phyloP scores from a whole-genome alignment of 352 stramenopile genomes.

The Pythium insidiosum region DNA sequence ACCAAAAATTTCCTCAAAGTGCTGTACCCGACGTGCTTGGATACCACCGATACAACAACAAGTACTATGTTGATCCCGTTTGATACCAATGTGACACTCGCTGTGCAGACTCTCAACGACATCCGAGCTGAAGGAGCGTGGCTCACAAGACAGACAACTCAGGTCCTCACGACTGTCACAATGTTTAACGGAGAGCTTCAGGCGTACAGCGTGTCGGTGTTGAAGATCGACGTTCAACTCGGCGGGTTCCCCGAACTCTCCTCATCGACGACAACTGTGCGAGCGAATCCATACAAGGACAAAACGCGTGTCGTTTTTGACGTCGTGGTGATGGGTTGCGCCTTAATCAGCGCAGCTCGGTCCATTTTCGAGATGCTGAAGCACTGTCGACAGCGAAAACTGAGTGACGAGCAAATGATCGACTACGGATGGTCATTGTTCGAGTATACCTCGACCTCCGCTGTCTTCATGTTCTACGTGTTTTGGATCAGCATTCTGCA shows the following conservation, averaged over 20 bases:
- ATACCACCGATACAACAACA: constrained; percentile 4
- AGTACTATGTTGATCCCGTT: constrained; percentile 19
- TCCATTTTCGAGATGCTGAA: too few species aligned
- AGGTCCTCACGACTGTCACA: constrained; percentile 22
- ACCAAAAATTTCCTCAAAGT: constrained; percentile 9
- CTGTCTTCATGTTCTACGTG: constrained; percentile 21
- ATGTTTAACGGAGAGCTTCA: constrained; percentile 29
- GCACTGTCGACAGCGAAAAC: too few species aligned
- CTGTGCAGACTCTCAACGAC: constrained; percentile 3
- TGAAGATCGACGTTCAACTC: constrained; percentile 18
- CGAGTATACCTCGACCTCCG: not conserved
- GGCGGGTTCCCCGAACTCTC: constrained; percentile 15
- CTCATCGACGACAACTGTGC: constrained; percentile 9
- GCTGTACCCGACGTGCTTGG: constrained; percentile 25
- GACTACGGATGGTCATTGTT: not conserved
- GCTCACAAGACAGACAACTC: constrained; percentile 18
- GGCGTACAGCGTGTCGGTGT: constrained; percentile 17
- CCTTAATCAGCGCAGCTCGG: not conserved
- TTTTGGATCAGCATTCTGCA: constrained; percentile 24
- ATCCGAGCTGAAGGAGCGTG: constrained; percentile 15
- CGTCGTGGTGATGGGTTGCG: not conserved
- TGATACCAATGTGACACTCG: constrained; percentile 14
- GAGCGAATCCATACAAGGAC: constrained; percentile 20
- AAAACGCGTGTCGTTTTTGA: constrained; percentile 10
- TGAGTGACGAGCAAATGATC: too few species aligned